phyloP scores from a whole-genome alignment of 164 flowering plant species.

The Stephania japonica region DNA sequence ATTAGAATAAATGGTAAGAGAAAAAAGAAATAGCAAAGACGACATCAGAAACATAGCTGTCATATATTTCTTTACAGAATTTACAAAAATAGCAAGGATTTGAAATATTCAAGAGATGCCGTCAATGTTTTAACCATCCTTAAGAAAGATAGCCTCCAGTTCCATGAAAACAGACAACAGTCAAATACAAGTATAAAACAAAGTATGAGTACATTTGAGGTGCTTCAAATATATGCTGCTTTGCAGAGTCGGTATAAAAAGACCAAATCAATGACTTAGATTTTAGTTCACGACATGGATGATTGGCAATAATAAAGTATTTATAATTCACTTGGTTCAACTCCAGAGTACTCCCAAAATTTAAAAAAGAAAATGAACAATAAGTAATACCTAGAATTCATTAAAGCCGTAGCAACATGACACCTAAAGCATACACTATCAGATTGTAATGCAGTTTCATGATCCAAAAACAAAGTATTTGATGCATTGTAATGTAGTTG shows the following conservation, averaged over 20 bases:
- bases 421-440: background rate
- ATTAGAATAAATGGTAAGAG: background rate
- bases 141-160: no score
- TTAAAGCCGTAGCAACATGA: background rate
- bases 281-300: background rate
- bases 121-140: no score
- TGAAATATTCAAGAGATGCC: no score
- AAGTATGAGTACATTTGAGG: no score
- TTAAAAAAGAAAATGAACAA: background rate
- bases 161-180: no score
- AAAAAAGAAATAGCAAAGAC: background rate
- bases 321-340: background rate
- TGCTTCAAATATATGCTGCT: no score
- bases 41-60: background rate
- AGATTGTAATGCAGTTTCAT: no score
- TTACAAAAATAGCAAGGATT: no score
- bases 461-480: background rate
- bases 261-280: background rate
- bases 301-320: background rate
- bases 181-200: no score
- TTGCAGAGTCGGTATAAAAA: background rate
- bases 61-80: no score
- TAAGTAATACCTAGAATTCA: background rate
- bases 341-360: background rate
- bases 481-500: background rate